phyloP scores from a whole-genome alignment of 345 rosid species.

The Garcia nutans region DNA sequence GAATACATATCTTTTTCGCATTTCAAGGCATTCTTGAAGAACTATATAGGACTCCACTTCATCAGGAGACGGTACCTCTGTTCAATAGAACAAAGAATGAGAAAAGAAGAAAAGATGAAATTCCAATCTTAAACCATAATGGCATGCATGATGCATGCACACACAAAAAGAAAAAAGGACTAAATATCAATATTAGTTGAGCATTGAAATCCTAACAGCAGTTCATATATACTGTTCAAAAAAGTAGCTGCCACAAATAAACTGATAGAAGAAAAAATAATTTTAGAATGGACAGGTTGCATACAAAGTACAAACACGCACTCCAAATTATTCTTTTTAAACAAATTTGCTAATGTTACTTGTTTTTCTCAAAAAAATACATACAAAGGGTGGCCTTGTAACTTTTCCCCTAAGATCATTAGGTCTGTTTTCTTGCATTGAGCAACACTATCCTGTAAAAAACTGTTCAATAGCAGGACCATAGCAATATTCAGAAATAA shows the following conservation, averaged over 20 bases:
- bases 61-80: conserved; percentile 85
- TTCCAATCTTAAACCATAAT: not conserved
- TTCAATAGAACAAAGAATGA: not conserved
- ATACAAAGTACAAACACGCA: not conserved
- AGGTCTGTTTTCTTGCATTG: not conserved
- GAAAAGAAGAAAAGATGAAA: not conserved
- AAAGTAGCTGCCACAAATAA: not conserved
- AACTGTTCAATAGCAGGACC: not conserved
- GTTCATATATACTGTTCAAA: not conserved
- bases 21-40: conserved; percentile 92
- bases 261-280: not conserved
- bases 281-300: not conserved
- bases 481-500: not conserved
- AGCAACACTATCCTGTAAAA: too few relatives aligned
- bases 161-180: not conserved
- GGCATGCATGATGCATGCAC: too few relatives aligned
- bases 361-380: not conserved
- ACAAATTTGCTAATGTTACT: not conserved
- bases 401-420: not conserved
- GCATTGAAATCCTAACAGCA: not conserved
- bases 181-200: not conserved
- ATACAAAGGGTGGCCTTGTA: not conserved
- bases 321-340: not conserved
- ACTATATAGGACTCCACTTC: conserved; percentile 73
- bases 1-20: conserved; percentile 77